A percentile compares a stretch with the other conserved stretches of the same genome.
Conservation (phyloP, 1,284 basidiomycete species). For the Leccinum subspadiceum region DNA sequence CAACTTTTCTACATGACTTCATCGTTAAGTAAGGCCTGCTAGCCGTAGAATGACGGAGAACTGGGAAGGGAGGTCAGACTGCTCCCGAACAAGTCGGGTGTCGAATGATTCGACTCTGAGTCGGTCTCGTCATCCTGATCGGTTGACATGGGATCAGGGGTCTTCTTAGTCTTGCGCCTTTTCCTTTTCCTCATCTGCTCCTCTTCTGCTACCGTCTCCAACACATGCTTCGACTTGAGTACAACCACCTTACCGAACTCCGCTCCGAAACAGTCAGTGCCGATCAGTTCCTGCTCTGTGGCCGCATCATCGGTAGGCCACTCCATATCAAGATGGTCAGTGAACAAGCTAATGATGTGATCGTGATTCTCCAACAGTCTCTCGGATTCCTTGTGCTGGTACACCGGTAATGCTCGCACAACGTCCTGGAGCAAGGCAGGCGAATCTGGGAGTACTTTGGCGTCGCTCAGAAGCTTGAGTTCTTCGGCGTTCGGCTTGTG, state of each 20-base stretch:
- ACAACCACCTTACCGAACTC: background rate
- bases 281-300: background rate
- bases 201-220: background rate
- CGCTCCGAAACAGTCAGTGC: background rate
- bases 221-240: background rate
- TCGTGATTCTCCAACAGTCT: background rate
- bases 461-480: background rate
- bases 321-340: background rate
- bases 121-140: background rate
- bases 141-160: background rate
- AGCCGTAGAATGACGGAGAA: background rate
- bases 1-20: no score
- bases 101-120: background rate
- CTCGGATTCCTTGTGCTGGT: background rate
- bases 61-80: background rate
- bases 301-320: background rate
- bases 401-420: background rate
- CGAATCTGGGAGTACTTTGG: no score
- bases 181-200: background rate
- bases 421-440: background rate
- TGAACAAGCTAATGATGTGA: background rate
- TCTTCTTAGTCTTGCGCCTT: background rate
- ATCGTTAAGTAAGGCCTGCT: background rate
- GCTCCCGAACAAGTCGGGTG: background rate
- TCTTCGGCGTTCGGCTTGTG: background rate